These are phyloP conservation scores for Candida pseudoglaebosa DNA, from an alignment of 805 yeast genomes.

Conservation along the genomic window DNA sequence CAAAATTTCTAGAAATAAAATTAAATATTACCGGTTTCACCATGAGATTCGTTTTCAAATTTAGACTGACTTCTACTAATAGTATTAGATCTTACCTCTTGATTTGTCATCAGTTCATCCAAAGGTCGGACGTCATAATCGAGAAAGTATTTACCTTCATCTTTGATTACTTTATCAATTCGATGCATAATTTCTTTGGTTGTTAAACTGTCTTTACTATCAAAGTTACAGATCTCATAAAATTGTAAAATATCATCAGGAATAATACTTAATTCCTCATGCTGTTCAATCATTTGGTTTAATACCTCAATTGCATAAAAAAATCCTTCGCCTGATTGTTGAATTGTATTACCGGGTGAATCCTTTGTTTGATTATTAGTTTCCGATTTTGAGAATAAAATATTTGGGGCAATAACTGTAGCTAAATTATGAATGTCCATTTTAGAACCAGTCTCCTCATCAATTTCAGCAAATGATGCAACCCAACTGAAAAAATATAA, in stretches of 20 bases:
- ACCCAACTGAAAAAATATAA: constrained; percentile 90
- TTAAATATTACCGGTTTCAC: constrained; percentile 20
- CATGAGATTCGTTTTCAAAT: constrained; percentile 24
- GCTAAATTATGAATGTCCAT: constrained; percentile 96
- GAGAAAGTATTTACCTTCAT: constrained; percentile 27
- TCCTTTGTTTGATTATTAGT: constrained; percentile 9
- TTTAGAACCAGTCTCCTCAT: constrained; percentile 80
- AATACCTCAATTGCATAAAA: constrained; percentile 90
- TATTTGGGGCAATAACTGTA: constrained; percentile 92
- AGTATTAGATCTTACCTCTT: constrained; percentile 26
- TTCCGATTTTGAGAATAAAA: constrained; percentile 57
- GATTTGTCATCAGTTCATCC: constrained; percentile 14
- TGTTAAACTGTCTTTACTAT: constrained; percentile 16
- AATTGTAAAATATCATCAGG: constrained; percentile 61
- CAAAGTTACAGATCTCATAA: constrained; percentile 44
- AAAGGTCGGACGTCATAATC: constrained; percentile 14
- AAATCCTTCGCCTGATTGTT: constrained; percentile 60
- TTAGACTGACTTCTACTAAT: constrained; percentile 29
- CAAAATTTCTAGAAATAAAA: background rate
- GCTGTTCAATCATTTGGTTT: constrained; percentile 73
- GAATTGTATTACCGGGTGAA: constrained; percentile 9
- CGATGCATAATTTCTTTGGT: constrained; percentile 35
- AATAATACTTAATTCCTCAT: constrained; percentile 72
- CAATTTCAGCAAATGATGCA: constrained; percentile 90
- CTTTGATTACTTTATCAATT: constrained; percentile 30